Evolutionary conservation across 257 asterid species (phyloP), one percentile per base, ranked within the genome.

Genomic region (Nicotiana sylvestris): DNA sequence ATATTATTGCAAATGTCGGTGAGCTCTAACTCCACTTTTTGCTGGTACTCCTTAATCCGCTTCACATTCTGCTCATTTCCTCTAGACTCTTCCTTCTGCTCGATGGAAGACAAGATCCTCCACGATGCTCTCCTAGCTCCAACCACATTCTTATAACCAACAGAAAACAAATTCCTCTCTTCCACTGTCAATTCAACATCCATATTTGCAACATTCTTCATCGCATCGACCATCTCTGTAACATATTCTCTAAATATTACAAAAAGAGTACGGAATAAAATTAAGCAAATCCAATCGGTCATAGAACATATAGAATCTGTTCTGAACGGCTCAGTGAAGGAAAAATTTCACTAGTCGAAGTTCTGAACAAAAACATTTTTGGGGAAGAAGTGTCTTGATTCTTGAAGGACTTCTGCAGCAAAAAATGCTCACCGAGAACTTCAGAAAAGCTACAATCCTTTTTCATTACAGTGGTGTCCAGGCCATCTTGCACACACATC

Each of bases 41-140:
- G 77, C n/a, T 81, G 78, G 76, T 82, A 82, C 39, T 21, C 77
- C 33, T 82, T 66, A 39, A 82, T 82, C 81, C 82, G 56, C 82
- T 82, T 76, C 67, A 82, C 85, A n/a, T 82, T 76, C 77, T 82
- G 85, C 37, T 82, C 85, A 76, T 82, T 82, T 56, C 85, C 85
- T 76, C 70, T 76, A 17, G 68, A 55, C 46, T 76, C 85, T 82
- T 82, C 85, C 76, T 76, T 82, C 62, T 82, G 85, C 77, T 82
- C 85, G 29, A 82, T 76, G 12, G 85, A 76, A 29, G 85, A 82
- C 49, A 82, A 82, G 35, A 82, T 82, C 67, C 85, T 82, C 85
- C 85, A 82, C 0, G 85, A 82, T 5, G 82, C 85, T 43, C 85
- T 82, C 62, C 85, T 79, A 64, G 82, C 80, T 30, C 85, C 85